Percentiles rank a stretch among this genome's conserved stretches.
Evolutionary conservation across 345 rosid species (phyloP).

Genomic region (Brassica rapa): DNA sequence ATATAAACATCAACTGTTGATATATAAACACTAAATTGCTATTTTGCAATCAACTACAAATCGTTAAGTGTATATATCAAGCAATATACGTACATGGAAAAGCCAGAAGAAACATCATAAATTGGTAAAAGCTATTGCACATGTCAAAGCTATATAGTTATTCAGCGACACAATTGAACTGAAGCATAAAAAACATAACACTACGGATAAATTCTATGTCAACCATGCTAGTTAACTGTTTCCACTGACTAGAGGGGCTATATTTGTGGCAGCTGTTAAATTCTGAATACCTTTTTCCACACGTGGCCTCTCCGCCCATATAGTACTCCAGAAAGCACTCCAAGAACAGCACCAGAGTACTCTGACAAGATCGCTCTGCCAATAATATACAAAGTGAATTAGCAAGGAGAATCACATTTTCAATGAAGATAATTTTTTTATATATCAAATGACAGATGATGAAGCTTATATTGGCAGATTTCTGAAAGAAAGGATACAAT

Average conservation of each 20-base stretch:
- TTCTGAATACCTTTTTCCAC: slow-evolving; percentile 78
- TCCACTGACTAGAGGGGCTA: background rate
- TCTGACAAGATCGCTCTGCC: slow-evolving; percentile 85
- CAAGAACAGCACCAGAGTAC: slow-evolving; percentile 98
- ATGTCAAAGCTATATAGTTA: slow-evolving; percentile 4
- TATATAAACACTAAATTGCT: background rate
- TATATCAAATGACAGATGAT: background rate
- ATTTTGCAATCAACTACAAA: background rate
- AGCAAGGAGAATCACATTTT: background rate
- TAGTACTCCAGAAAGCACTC: slow-evolving; percentile 86
- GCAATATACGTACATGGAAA: background rate
- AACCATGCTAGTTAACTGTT: background rate
- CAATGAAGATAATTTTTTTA: background rate
- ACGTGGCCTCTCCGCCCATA: slow-evolving; percentile 75
- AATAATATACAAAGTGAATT: slow-evolving; percentile 17
- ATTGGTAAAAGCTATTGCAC: background rate
- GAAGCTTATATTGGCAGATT: background rate
- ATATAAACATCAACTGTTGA: background rate
- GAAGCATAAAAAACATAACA: background rate
- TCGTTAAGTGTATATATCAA: background rate
- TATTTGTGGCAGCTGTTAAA: background rate
- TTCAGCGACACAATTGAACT: background rate
- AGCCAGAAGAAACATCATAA: background rate
- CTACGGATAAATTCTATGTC: background rate
- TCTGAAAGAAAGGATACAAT: background rate